These are phyloP conservation scores for Onygena corvina DNA, from an alignment of 2,329 filamentous ascomycete genomes.

Conservation along the genomic window DNA sequence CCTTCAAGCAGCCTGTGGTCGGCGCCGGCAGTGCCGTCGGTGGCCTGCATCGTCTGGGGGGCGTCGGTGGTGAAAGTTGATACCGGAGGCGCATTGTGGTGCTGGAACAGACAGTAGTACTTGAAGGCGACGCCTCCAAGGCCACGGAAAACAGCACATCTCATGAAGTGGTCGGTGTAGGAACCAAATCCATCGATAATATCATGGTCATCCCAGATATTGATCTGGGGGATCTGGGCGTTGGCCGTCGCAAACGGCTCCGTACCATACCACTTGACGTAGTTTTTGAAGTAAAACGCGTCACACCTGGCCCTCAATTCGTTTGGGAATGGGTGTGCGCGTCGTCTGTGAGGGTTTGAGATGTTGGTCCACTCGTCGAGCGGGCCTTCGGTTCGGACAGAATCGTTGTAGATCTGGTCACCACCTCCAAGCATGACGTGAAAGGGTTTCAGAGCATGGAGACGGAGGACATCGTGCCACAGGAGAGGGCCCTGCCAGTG, in stretches of 20 bases:
- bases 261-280: conserved; percentile 57
- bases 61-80: conserved; percentile 76
- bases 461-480: conserved; percentile 53
- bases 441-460: conserved; percentile 49
- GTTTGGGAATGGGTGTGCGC: conserved; percentile 53
- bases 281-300: conserved; percentile 51
- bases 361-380: conserved; percentile 55
- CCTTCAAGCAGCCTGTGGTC: conserved; percentile 63
- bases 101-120: conserved; percentile 55
- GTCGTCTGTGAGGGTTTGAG: conserved; percentile 47
- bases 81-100: conserved; percentile 70
- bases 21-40: conserved; percentile 40
- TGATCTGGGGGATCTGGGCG: conserved; percentile 51
- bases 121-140: conserved; percentile 49
- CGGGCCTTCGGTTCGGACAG: conserved; percentile 73
- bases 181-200: conserved; percentile 57
- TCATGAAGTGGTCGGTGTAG: conserved; percentile 57
- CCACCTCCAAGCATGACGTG: conserved; percentile 75
- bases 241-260: conserved; percentile 49
- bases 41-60: conserved; percentile 40
- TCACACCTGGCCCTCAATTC: conserved; percentile 48
- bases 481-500: conserved; percentile 50
- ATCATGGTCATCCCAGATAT: conserved; percentile 55
- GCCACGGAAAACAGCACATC: conserved; percentile 51
- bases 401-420: conserved; percentile 70